Base-by-base conservation (phyloP, 768 basidiomycete genomes). In the Hygrocybe punicea region DNA sequence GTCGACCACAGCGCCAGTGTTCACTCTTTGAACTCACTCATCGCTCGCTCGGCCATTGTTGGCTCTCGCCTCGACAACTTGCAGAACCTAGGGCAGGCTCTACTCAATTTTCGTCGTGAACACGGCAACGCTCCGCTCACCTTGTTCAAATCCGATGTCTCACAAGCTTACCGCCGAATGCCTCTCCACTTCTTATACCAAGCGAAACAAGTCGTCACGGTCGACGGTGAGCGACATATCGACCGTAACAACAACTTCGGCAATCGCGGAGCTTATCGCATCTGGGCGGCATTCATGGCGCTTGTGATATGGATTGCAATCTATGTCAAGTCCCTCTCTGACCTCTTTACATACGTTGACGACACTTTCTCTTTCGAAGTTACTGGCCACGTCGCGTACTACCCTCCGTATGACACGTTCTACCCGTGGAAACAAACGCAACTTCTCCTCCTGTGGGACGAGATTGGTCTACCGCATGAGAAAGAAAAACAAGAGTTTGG, bases 111-210 rank as follows among this genome's bases (percentile, higher is more conserved):
- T 1, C 62, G 69, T 2, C 61, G 73, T 14, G 34, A 50, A 25
- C 29, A 45, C 23, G 23, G 23, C 36, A 14, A 17, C 29, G 16
- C 23, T 6, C 39, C 7, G 9, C 58, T 73, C 10, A 50, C 55
- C 4, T 49, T 76, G 0, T 77, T 71, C 66, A 78, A 78, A 55
- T 70, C 68, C 0, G 76, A 80, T 54, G 72, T 80, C n/a, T n/a
- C n/a, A n/a, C n/a, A n/a, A n/a, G n/a, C n/a, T n/a, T n/a, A n/a
- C n/a, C n/a, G n/a, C n/a, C 64, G 55, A 0, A 51, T 75, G 23
- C 78, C 72, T 0, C 66, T 76, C 54, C 66, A 73, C 34, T 67
- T 64, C 0, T 39, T 66, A 0, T 73, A 68, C 70, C 69, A 72
- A n/a, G 36, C 69, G 4, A 63, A 67, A 10, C 73, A 75, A 35